Percentiles rank a stretch among this genome's conserved stretches.
Conservation (phyloP, 2,329 filamentous ascomycete genomes). For the Gyromitra esculenta region DNA sequence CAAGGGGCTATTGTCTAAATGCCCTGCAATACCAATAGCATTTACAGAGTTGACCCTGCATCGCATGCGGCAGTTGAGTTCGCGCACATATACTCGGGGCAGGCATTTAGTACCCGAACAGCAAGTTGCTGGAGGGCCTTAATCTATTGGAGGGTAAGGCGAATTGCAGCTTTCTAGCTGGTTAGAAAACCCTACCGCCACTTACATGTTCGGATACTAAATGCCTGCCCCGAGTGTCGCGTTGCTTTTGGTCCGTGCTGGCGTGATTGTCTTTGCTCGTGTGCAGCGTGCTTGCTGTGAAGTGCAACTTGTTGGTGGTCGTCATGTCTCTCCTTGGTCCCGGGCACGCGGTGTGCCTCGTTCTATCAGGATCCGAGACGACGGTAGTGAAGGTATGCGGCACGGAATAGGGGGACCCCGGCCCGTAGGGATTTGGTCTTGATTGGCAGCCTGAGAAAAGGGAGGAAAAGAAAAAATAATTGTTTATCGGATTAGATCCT, state of each 20-base stretch:
- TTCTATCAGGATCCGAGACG: constrained; percentile 40
- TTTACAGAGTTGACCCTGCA: constrained; percentile 14
- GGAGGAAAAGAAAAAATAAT: neutral
- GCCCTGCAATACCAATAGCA: constrained; percentile 19
- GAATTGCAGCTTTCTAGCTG: too few species aligned
- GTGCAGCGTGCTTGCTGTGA: constrained; percentile 21
- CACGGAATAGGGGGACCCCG: constrained; percentile 17
- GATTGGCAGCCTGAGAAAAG: constrained; percentile 5
- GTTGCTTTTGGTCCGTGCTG: constrained; percentile 30
- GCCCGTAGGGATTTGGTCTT: constrained; percentile 4
- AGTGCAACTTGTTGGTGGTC: constrained; percentile 29
- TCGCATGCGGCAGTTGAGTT: constrained; percentile 21
- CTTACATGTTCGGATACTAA: too few species aligned
- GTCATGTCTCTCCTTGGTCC: constrained; percentile 38
- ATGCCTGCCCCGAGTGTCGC: neutral
- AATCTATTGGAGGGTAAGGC: too few species aligned
- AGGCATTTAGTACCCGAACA: too few species aligned
- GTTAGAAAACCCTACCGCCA: too few species aligned
- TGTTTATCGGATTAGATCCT: neutral
- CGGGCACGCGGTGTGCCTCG: constrained; percentile 26
- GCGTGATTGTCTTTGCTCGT: constrained; percentile 21
- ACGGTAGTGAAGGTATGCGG: constrained; percentile 36
- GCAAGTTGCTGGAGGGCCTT: too few species aligned
- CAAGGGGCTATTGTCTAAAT: constrained; percentile 12
- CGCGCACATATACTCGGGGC: constrained; percentile 1